phyloP scores from a whole-genome alignment of 495 filamentous ascomycete species.

The Penicillium herquei region DNA sequence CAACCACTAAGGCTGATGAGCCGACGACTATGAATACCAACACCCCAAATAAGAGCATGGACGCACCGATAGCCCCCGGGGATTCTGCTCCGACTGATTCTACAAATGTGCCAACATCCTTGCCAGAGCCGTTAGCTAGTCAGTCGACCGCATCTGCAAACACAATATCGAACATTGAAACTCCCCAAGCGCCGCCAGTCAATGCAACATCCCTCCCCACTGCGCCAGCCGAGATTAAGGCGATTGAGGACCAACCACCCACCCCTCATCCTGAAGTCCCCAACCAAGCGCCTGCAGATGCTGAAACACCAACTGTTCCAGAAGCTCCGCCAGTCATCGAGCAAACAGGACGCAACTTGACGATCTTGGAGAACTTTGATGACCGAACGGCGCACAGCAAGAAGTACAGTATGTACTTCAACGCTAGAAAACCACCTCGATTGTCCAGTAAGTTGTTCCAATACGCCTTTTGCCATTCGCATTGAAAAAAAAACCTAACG shows the following conservation, averaged over 20 bases:
- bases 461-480: neutral
- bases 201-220: slow-evolving; percentile 13
- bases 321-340: slow-evolving; percentile 44
- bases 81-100: slow-evolving; percentile 2
- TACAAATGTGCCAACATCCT: neutral
- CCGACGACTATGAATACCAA: neutral
- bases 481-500: neutral
- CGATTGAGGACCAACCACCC: slow-evolving; percentile 10
- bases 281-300: slow-evolving; percentile 12
- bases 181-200: slow-evolving; percentile 11
- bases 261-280: neutral
- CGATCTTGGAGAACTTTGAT: slow-evolving; percentile 57
- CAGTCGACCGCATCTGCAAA: slow-evolving; percentile 3
- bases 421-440: slow-evolving; percentile 48
- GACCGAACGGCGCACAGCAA: slow-evolving; percentile 48
- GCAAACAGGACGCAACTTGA: slow-evolving; percentile 49
- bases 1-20: neutral
- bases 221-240: slow-evolving; percentile 20
- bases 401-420: slow-evolving; percentile 52
- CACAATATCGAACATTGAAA: slow-evolving; percentile 9
- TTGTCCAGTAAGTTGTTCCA: slow-evolving; percentile 43
- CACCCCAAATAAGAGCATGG: neutral
- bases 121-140: slow-evolving; percentile 5
- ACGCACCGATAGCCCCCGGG: slow-evolving; percentile 10
- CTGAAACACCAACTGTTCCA: slow-evolving; percentile 9